Evolutionary conservation across 768 basidiomycete species (phyloP), one percentile per base, ranked within the genome.

Genomic region (Lactifluus pinguis): DNA sequence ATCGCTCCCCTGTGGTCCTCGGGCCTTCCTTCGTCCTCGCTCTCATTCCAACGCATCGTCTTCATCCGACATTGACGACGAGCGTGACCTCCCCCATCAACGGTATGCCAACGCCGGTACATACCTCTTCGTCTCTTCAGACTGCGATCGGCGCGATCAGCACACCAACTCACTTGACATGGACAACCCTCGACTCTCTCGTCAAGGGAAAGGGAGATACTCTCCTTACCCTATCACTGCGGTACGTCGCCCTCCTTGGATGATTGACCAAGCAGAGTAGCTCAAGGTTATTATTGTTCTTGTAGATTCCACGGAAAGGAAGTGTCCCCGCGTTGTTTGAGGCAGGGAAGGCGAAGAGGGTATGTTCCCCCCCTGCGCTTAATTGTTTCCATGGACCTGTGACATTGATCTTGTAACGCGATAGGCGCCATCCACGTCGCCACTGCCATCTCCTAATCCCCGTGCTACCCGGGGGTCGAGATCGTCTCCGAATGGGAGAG

Each of bases 41-140:
- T 69, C 72, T 59, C 73, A 70, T 67, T 76, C 75, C 32, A 75
- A 77, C 29, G 75, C 79, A 4, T 74, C 76, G 32, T 79, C 81
- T 56, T 77, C 76, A 14, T 65, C 69, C 57, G 62, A 62, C 53
- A 62, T 64, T 55, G 66, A 66, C 62, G 57, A 65, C 56, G 60
- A 66, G 32, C 49, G 25, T 51, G 65, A 65, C 25, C 48, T 29
- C 21, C 44, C 58, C 21, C 59, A 29, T n/a, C 47, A 21, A 3
- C 56, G 41, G 15, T 29, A 50, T 25, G 30, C 53, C 13, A 25
- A 29, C 25, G 29, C 51, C 2, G 63, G 60, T 21, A 55, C 66
- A 30, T 68, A 69, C 34, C 63, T 68, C 55, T 70, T 73, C 59
- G 70, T 70, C 58, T 56, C 72, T 48, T 68, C 69, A 13, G 66